phyloP scores from a whole-genome alignment of 2,329 filamentous ascomycete genomes.

The Amauroascus verrucosus region DNA sequence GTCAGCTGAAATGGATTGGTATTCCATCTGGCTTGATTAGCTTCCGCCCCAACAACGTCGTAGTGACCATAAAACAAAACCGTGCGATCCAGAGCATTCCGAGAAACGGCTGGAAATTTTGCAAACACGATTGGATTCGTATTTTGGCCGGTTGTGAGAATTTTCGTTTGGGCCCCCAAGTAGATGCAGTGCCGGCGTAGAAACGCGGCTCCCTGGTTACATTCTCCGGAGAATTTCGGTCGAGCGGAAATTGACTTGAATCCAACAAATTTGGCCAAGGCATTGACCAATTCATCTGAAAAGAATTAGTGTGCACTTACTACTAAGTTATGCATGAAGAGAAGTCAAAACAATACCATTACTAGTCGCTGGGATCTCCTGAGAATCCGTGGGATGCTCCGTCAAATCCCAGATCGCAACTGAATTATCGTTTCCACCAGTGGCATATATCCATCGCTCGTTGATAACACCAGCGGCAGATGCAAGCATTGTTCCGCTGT shows the following conservation, averaged over 20 bases:
- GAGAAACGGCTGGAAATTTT: slow-evolving; percentile 66
- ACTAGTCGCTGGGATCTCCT: slow-evolving; percentile 42
- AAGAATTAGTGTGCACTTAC: not conserved
- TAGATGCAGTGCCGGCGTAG: slow-evolving; percentile 84
- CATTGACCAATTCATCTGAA: slow-evolving; percentile 52
- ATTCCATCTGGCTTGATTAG: slow-evolving; percentile 70
- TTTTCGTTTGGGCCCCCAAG: slow-evolving; percentile 77
- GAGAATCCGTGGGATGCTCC: slow-evolving; percentile 42
- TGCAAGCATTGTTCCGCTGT: slow-evolving; percentile 76
- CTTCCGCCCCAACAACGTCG: slow-evolving; percentile 86
- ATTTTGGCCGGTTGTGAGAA: slow-evolving; percentile 69
- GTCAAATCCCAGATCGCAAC: slow-evolving; percentile 79
- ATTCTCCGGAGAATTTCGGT: slow-evolving; percentile 79
- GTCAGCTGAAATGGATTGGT: slow-evolving; percentile 82
- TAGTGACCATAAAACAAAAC: slow-evolving; percentile 97
- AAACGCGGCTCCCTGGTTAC: slow-evolving; percentile 82
- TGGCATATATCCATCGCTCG: slow-evolving; percentile 74
- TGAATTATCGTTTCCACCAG: slow-evolving; percentile 83
- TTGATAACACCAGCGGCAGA: slow-evolving; percentile 64
- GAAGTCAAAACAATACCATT: slow-evolving; percentile 38
- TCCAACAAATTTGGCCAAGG: slow-evolving; percentile 73
- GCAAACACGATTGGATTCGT: slow-evolving; percentile 92
- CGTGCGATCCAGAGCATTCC: slow-evolving; percentile 61
- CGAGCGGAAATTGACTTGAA: slow-evolving; percentile 87
- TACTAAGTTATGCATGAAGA: not conserved